Base-by-base conservation (phyloP, 2,329 filamentous ascomycete species). In the Diaporthe citri region DNA sequence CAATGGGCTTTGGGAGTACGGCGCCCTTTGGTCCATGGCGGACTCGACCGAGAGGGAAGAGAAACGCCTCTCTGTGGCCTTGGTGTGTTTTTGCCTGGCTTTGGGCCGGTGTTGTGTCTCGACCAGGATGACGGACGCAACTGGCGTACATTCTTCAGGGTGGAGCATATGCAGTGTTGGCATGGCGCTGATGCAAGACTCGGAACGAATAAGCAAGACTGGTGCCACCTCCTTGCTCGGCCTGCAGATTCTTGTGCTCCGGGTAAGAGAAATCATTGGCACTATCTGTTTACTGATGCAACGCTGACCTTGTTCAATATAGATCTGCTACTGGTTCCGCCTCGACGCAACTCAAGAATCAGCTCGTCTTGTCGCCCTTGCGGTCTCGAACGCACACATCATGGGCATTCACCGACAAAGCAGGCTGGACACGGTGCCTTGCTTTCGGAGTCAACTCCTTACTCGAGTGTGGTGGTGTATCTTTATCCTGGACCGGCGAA, bases 81-180 rank as follows among this genome's bases (percentile, higher is more conserved):
- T 76, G 13, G 72, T 76, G 17, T 76, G 71, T 55, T 71, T 76
- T 12, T 74, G 72, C 52, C 57, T 76, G 12, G 74, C 72, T 25
- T 57, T 76, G n/a, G 74, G 74, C 22, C 66, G 74, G 5, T 76
- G 74, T 22, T 74, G 60, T 60, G 74, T 74, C 3, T 74, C 74
- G 3, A 71, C 72, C 22, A 73, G 74, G n/a, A 70, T 76, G 57
- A 72, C 64, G 10, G 72, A 76, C 22, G 72, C 74, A 10, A 71
- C 51, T 28, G 74, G 74, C 2, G 72, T 74, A 25, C 72, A 74
- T 20, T 76, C 74, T 5, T 67, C 74, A n/a, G 74, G 74, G 1
- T 76, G 74, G 74, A 74, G 64, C 13, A 6, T 76, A 9, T 74
- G 71, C 25, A 76, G 72, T 28, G 74, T 76, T 8, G 74, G 66